These are phyloP conservation scores for Peronosclerospora sorghi DNA, from an alignment of 352 stramenopile species.

Conservation along the genomic window DNA sequence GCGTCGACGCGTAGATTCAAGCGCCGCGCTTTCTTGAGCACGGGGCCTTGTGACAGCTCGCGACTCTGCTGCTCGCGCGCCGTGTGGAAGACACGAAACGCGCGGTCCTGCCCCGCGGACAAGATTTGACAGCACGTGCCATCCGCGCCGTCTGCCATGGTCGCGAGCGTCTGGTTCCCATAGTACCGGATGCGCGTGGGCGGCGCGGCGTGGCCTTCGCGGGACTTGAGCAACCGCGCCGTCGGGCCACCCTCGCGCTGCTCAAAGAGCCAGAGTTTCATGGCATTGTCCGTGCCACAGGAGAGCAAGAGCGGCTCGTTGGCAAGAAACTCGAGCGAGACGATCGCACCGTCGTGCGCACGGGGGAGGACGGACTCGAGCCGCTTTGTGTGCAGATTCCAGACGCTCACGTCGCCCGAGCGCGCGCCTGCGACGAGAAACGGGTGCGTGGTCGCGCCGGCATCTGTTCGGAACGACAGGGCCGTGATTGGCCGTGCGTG, in stretches of 20 bases:
- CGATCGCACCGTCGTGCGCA: conserved; percentile 71
- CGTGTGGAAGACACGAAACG: conserved; percentile 89
- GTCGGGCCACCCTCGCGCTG: conserved; percentile 61
- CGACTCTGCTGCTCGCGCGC: conserved; percentile 81
- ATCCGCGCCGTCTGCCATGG: conserved; percentile 74
- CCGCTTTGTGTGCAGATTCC: conserved; percentile 84
- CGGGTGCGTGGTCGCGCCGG: conserved; percentile 33
- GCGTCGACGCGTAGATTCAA: conserved; percentile 78
- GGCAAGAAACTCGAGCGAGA: conserved; percentile 71
- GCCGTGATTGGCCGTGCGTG: conserved; percentile 72
- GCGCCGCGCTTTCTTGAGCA: conserved; percentile 87
- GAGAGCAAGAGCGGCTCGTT: conserved; percentile 86
- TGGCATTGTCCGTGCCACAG: conserved; percentile 80
- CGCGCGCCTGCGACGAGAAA: conserved; percentile 58
- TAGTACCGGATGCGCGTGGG: conserved; percentile 86
- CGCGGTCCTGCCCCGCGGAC: conserved; percentile 80
- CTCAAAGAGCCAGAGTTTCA: conserved; percentile 93
- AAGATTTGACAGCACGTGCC: conserved; percentile 85
- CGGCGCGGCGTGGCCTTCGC: conserved; percentile 76
- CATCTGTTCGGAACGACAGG: conserved; percentile 85
- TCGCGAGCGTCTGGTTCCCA: conserved; percentile 79
- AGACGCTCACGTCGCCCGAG: conserved; percentile 81
- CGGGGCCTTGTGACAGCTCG: conserved; percentile 84
- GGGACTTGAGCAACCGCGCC: conserved; percentile 83
- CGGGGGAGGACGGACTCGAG: conserved; percentile 71